These are phyloP conservation scores for Medicago ruthenica DNA, from an alignment of 306 rosid species.

Conservation along the genomic window DNA sequence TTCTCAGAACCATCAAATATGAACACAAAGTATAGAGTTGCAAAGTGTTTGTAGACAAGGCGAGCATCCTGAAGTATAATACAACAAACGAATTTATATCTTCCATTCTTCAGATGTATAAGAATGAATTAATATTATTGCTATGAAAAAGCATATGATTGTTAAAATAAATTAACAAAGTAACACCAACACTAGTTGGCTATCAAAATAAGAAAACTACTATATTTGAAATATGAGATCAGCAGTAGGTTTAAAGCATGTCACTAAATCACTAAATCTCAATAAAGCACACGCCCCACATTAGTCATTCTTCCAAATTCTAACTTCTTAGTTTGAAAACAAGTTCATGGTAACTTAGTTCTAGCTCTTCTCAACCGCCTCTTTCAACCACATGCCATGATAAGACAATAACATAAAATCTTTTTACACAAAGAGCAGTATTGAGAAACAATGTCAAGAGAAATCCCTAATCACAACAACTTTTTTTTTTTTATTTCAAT, in stretches of 20 bases:
- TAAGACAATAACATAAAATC: slow-evolving; percentile 10
- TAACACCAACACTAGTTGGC: slow-evolving; percentile 8
- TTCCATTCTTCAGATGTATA: neutral
- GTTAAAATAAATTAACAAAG: neutral
- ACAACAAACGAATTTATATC: slow-evolving; percentile 25
- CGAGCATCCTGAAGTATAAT: slow-evolving; percentile 76
- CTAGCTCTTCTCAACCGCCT: neutral
- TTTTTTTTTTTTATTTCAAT: neutral
- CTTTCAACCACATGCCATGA: slow-evolving; percentile 11
- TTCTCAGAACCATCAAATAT: slow-evolving; percentile 91
- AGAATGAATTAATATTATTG: slow-evolving; percentile 7
- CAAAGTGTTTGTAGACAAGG: slow-evolving; percentile 90
- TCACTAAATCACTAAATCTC: slow-evolving; percentile 18
- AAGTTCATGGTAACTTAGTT: slow-evolving; percentile 22
- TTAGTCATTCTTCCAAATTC: slow-evolving; percentile 18
- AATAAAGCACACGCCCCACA: slow-evolving; percentile 12
- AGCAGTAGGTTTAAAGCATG: slow-evolving; percentile 11
- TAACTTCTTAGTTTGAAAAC: slow-evolving; percentile 12
- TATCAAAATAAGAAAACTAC: slow-evolving; percentile 21
- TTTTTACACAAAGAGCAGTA: neutral
- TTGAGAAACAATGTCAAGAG: slow-evolving; percentile 5
- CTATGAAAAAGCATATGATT: slow-evolving; percentile 1
- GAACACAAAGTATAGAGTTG: slow-evolving; percentile 88
- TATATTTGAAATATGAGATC: slow-evolving; percentile 1
- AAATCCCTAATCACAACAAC: slow-evolving; percentile 15